Evolutionary conservation across 306 rosid species (phyloP).

Genomic region (Aeschynomene evenia): DNA sequence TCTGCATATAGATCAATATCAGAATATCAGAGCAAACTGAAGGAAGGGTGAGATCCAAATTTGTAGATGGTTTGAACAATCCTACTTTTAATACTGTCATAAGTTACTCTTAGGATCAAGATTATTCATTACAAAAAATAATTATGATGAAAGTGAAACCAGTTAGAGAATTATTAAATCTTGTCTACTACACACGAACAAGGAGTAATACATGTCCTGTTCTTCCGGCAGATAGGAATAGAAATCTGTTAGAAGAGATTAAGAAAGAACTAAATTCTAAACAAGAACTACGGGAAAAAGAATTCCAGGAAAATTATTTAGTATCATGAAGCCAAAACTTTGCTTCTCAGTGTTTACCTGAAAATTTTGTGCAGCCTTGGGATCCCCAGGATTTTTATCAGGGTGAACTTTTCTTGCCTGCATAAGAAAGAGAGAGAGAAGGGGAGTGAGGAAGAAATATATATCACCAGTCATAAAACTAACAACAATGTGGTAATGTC

Average conservation of each 20-base stretch:
- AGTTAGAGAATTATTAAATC: not conserved
- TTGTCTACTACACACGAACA: not conserved
- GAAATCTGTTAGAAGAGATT: not conserved
- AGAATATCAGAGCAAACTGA: slow-evolving; percentile 12
- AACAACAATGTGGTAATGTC: not conserved
- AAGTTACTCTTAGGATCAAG: not conserved
- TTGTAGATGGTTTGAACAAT: not conserved
- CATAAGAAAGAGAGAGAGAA: not conserved
- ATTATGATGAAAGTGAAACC: not conserved
- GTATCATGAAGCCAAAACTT: slow-evolving; percentile 19
- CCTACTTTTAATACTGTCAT: not conserved
- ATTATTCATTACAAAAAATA: not conserved
- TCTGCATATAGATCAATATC: slow-evolving; percentile 49
- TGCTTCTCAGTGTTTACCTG: slow-evolving; percentile 52
- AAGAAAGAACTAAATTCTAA: slow-evolving; percentile 27
- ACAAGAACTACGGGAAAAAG: not conserved
- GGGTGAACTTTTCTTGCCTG: slow-evolving; percentile 97
- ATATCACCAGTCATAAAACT: not conserved
- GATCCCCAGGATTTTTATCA: slow-evolving; percentile 93
- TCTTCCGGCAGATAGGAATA: not conserved
- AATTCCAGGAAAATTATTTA: slow-evolving; percentile 4
- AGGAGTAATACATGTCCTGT: not conserved
- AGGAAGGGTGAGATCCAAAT: not conserved
- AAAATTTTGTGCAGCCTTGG: slow-evolving; percentile 82
- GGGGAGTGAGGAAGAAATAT: not conserved